Evolutionary conservation across 2,329 filamentous ascomycete genomes (phyloP).

Genomic region (Paecilomyces sp.): DNA sequence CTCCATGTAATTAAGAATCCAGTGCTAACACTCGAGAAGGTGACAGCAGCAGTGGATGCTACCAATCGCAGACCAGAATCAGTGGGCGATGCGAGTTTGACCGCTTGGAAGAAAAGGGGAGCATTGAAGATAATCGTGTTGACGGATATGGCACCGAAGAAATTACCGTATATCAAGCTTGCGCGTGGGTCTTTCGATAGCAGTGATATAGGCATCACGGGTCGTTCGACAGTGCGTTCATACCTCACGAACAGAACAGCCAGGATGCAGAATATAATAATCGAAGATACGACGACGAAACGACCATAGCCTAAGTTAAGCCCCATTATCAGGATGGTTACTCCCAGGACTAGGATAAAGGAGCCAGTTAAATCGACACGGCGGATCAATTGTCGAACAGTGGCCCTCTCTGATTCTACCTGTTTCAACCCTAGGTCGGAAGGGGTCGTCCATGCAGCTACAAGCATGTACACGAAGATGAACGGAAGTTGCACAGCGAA

Average conservation of each 20-base stretch:
- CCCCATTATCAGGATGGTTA: constrained; percentile 44
- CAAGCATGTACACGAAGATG: constrained; percentile 37
- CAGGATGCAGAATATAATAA: constrained; percentile 34
- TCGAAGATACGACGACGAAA: constrained; percentile 42
- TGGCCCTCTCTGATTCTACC: constrained; percentile 32
- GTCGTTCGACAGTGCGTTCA: constrained; percentile 37
- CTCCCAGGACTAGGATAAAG: constrained; percentile 37
- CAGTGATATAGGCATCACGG: constrained; percentile 45
- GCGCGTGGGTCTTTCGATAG: constrained; percentile 41
- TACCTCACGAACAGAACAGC: constrained; percentile 34
- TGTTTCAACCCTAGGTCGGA: constrained; percentile 39
- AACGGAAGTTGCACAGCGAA: constrained; percentile 46
- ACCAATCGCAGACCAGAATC: constrained; percentile 66
- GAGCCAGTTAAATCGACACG: constrained; percentile 46
- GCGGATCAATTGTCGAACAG: constrained; percentile 36
- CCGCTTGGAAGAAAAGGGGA: constrained; percentile 70
- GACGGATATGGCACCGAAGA: constrained; percentile 43
- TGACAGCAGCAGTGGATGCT: constrained; percentile 53
- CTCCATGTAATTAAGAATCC: constrained; percentile 58
- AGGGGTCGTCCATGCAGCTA: constrained; percentile 39
- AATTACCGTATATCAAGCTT: constrained; percentile 46
- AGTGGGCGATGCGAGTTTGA: constrained; percentile 62
- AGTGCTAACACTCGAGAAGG: constrained; percentile 48
- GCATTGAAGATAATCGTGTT: constrained; percentile 61
- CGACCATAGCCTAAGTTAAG: constrained; percentile 48